A percentile compares a stretch with the other conserved stretches of the same genome.
These are phyloP conservation scores for Candida pini DNA, from an alignment of 805 yeast genomes.

Conservation along the genomic window DNA sequence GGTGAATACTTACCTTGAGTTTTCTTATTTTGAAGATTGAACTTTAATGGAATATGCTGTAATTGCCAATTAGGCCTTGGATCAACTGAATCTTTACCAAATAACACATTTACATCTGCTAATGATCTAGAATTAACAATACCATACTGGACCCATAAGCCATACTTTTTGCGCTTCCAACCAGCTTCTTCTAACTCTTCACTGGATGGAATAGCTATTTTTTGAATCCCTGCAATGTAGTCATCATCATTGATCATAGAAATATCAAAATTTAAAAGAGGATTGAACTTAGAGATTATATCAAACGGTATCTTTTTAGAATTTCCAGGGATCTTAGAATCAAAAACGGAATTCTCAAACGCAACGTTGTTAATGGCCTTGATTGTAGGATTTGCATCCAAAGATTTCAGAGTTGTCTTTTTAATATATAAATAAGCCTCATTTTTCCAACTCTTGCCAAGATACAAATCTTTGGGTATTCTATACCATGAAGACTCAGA, in stretches of 20 bases:
- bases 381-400: slow-evolving; percentile 2
- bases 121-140: slow-evolving; percentile 28
- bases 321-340: slow-evolving; percentile 4
- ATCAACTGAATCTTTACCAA: slow-evolving; percentile 68
- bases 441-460: slow-evolving; percentile 9
- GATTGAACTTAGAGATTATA: slow-evolving; percentile 5
- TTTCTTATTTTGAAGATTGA: slow-evolving; percentile 9
- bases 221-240: neutral
- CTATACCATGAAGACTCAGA: slow-evolving; percentile 10
- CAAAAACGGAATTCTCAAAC: slow-evolving; percentile 10
- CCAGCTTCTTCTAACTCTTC: slow-evolving; percentile 33
- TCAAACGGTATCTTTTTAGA: slow-evolving; percentile 5
- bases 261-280: neutral
- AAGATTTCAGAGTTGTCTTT: slow-evolving; percentile 6
- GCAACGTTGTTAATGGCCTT: slow-evolving; percentile 7
- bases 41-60: slow-evolving; percentile 7
- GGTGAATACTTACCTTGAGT: slow-evolving; percentile 5
- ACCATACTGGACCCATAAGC: slow-evolving; percentile 60
- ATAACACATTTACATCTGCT: slow-evolving; percentile 62
- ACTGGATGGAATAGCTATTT: slow-evolving; percentile 4
- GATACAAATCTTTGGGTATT: slow-evolving; percentile 18
- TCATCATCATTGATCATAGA: slow-evolving; percentile 1
- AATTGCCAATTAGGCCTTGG: slow-evolving; percentile 71
- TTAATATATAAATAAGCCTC: slow-evolving; percentile 12
- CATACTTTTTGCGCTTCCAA: slow-evolving; percentile 43